Evolutionary conservation across 2,329 filamentous ascomycete species (phyloP), one percentile per base, ranked within the genome.

Genomic region (Incumbomyces lentus): DNA sequence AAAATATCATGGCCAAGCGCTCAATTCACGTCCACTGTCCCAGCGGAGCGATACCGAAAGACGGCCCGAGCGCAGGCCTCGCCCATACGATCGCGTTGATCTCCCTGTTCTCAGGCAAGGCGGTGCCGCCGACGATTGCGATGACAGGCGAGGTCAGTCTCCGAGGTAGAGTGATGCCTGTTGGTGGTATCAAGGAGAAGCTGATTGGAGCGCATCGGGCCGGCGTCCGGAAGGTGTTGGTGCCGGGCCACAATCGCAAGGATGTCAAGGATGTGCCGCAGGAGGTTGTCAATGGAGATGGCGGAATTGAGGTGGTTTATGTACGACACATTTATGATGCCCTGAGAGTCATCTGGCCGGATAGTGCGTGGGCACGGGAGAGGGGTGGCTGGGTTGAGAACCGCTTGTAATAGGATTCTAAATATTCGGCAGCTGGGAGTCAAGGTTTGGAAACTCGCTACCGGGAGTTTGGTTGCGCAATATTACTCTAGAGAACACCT

Each of bases 101-200:
- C 59, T 92, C 85, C 1, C 73, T 98, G 14, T 95, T 98, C 64
- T 83, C 80, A 8, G 84, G 82, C 50, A 88, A 88, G 59, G 72
- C 84, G 19, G 89, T 98, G 3, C 86, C 90, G 34, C 86, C 90
- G 0, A 88, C 85, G 2, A 81, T 98, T 65, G 92, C 92, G 36
- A 98, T 98, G 92, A 98, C 92, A 0, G 80, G 80, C 7, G 80
- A 84, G 59, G 68, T 83, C 51, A 87, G 84, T 47, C 78, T 98
- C 19, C 79, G 92, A 35, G 92, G 92, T 17, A 81, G 88, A 54
- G 84, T 98, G 47, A 86, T 92, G 67, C 87, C 90, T 19, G 92
- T 98, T 31, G 92, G 92, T 44, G 92, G 92, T 14, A 96, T 98
- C 69, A 95, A 96, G 68, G 90, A 98, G 77, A 98, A 98, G 67